A percentile compares a stretch with the other conserved stretches of the same genome.
Conservation (phyloP, 1,284 basidiomycete species). For the Ganoderma meredithae region DNA sequence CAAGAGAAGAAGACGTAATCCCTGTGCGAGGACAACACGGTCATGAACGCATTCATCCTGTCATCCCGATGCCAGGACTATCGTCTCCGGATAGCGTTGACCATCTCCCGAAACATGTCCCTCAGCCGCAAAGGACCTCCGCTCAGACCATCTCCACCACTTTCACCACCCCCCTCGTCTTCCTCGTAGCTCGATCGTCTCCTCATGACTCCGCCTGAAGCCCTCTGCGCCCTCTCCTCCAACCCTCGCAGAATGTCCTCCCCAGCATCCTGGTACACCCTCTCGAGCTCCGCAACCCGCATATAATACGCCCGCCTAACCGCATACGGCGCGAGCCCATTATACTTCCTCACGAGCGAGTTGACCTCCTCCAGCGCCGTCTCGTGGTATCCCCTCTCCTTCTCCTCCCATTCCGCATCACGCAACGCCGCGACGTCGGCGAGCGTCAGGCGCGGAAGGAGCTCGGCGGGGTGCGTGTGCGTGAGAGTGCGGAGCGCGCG, state of each 20-base stretch:
- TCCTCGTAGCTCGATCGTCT: conserved; percentile 22
- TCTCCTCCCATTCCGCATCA: conserved; percentile 78
- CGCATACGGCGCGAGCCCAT: conserved; percentile 79
- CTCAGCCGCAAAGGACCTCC: conserved; percentile 30
- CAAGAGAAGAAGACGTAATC: conserved; percentile 5
- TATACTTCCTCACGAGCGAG: conserved; percentile 78
- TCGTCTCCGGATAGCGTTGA: conserved; percentile 32
- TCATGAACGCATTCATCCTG: background rate
- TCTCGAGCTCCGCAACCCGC: conserved; percentile 64
- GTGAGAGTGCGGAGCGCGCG: conserved; percentile 69
- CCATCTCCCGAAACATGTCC: conserved; percentile 39
- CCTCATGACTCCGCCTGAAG: conserved; percentile 12
- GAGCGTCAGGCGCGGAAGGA: conserved; percentile 53
- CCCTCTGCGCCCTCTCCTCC: conserved; percentile 36
- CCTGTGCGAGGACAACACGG: conserved; percentile 14
- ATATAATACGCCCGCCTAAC: conserved; percentile 70
- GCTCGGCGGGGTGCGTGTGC: conserved; percentile 50
- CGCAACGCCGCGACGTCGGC: conserved; percentile 56
- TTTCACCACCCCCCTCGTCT: conserved; percentile 12
- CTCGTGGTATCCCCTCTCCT: conserved; percentile 77
- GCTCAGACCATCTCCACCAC: conserved; percentile 1
- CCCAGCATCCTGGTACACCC: conserved; percentile 58
- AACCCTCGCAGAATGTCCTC: conserved; percentile 60
- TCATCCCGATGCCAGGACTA: conserved; percentile 11
- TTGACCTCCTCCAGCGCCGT: conserved; percentile 77